These are phyloP conservation scores for Gossypium thurberi DNA, from an alignment of 345 rosid species.

Conservation along the genomic window DNA sequence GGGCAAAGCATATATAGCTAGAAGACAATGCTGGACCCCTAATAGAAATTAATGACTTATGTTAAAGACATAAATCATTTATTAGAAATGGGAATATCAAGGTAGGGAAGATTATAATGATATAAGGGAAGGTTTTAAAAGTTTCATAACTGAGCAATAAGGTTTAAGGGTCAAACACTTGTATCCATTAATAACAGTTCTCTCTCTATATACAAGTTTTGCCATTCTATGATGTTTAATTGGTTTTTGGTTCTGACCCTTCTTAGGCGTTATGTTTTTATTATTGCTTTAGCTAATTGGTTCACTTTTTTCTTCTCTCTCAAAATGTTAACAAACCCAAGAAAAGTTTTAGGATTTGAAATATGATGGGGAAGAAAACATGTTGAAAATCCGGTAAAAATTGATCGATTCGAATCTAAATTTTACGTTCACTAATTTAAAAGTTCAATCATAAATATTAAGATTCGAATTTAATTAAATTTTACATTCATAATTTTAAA, in stretches of 20 bases:
- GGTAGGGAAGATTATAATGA: background rate
- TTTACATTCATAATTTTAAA: background rate
- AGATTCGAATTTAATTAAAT: no score
- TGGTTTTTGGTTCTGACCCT: background rate
- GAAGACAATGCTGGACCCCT: background rate
- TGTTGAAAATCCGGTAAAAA: background rate
- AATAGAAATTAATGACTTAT: background rate
- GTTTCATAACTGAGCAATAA: background rate
- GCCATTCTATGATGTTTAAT: background rate
- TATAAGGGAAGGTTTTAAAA: background rate
- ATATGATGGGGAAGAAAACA: background rate
- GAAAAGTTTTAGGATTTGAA: background rate
- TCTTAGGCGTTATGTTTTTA: background rate
- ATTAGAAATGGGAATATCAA: slow-evolving; percentile 2
- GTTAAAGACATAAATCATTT: background rate
- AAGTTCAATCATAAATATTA: no score
- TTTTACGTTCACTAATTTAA: no score
- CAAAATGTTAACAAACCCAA: background rate
- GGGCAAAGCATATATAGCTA: background rate
- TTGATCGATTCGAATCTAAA: no score
- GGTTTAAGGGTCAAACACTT: background rate
- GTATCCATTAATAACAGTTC: background rate
- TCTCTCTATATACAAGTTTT: background rate
- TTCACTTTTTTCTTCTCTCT: background rate
- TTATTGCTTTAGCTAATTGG: background rate